Evolutionary conservation across 1,284 basidiomycete genomes (phyloP), one percentile per base, ranked within the genome.

Genomic region (Sporisorium iseilematis-ciliati): DNA sequence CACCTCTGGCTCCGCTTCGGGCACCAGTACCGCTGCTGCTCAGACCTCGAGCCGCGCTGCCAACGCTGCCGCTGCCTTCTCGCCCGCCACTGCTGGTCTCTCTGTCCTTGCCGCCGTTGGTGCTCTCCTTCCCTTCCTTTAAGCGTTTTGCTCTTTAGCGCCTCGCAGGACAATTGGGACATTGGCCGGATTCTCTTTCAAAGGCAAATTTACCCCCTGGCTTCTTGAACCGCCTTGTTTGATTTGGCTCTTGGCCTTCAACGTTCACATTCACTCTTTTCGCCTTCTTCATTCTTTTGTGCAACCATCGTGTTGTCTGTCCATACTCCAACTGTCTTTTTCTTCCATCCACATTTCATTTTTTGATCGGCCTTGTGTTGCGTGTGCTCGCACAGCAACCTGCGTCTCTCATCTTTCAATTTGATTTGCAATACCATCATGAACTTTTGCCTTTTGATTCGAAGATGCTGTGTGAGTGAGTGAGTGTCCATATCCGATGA

Each of bases 101-200:
- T 49, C 72, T 46, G 48, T 75, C 59, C 50, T 75, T 41, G 72
- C 62, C 49, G 33, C 65, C 40, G 72, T 59, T 26, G 72, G 72
- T 70, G 72, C 72, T 49, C 58, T 75, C 49, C 66, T 75, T 18
- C 56, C 72, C 63, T 69, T 75, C 72, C 58, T 75, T 43, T 75
- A 57, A 75, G 46, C 51, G 56, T 21, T 20, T 20, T 49, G 53
- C 41, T 48, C 23, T 21, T 16, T 43, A 16, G 40, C 38, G 10
- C n/a, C 31, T 31, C 10, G 20, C 26, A 20, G 41, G 42, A 45
- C 53, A 31, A 23, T n/a, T 14, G 14, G 40, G 16, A 43, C 26
- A 31, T 35, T 1, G 25, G 48, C 21, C 40, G 25, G 41, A 49
- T 29, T 35, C n/a, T n/a, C n/a, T 25, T 23, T n/a, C 43, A 25